A percentile compares a stretch with the other conserved stretches of the same genome.
Evolutionary conservation across 2,329 filamentous ascomycete genomes (phyloP).

Genomic region (Elsinoe ampelina): DNA sequence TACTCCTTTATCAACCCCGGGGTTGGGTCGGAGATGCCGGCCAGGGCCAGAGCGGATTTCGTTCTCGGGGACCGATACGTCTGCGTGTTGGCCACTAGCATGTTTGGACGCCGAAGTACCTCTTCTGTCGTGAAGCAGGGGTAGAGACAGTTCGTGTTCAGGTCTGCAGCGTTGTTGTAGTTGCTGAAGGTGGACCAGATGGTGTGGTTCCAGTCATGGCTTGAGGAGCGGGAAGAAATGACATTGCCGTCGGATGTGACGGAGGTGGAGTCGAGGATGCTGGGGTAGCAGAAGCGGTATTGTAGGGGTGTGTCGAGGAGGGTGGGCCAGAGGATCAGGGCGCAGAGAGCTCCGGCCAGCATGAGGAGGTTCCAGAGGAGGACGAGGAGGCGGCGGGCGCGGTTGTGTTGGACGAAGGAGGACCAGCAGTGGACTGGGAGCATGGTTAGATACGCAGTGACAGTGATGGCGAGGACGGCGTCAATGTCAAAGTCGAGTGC

Average conservation of each 20-base stretch:
- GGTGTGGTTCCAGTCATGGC: not conserved
- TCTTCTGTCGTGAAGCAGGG: not conserved
- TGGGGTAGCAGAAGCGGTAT: slow-evolving; percentile 9
- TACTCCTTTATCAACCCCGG: not conserved
- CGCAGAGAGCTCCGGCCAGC: not conserved
- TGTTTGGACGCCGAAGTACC: not conserved
- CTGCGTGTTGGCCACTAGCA: not conserved
- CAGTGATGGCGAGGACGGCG: slow-evolving; percentile 1
- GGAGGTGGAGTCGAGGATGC: not conserved
- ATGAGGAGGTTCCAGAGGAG: not conserved
- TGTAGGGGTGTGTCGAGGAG: slow-evolving; percentile 5
- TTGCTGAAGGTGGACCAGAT: not conserved
- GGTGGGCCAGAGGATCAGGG: not conserved
- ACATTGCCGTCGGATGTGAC: slow-evolving; percentile 3
- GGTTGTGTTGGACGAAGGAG: not conserved
- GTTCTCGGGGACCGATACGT: not conserved
- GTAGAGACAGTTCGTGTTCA: slow-evolving; percentile 4
- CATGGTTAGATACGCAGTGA: slow-evolving; percentile 5
- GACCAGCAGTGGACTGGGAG: slow-evolving; percentile 5
- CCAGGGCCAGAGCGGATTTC: not conserved
- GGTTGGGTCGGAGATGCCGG: not conserved
- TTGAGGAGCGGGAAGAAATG: not conserved
- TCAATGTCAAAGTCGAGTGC: slow-evolving; percentile 5
- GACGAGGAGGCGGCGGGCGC: not conserved
- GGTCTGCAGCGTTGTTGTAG: not conserved